Percentiles rank a stretch among this genome's conserved stretches.
These are phyloP conservation scores for Colletotrichum brevisporum DNA, from an alignment of 2,329 filamentous ascomycete species.

Conservation along the genomic window DNA sequence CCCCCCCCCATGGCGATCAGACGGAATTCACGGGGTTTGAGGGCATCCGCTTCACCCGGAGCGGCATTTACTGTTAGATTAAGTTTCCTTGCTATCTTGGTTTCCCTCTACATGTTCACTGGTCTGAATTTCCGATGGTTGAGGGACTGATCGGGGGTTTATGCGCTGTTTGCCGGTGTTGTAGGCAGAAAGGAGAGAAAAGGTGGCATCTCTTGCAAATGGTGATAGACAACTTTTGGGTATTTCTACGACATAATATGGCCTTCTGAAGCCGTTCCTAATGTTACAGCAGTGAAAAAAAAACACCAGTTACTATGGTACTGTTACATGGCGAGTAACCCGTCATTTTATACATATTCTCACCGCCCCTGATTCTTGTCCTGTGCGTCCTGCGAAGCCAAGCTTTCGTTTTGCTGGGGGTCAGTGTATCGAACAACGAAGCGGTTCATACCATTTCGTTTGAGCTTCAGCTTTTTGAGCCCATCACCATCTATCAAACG, in stretches of 20 bases:
- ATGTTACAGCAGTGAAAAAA: no score
- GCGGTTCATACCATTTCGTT: slow-evolving; percentile 48
- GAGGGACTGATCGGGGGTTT: no score
- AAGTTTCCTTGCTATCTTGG: no score
- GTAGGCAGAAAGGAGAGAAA: no score
- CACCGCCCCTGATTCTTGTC: not conserved
- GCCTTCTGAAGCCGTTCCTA: no score
- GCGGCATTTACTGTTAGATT: slow-evolving; percentile 6
- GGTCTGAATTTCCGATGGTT: no score
- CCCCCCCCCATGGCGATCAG: not conserved
- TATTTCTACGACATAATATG: no score
- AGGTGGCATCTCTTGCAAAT: no score
- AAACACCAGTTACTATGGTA: not conserved
- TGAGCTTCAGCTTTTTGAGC: slow-evolving; percentile 49
- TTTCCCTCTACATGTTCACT: no score
- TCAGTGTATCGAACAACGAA: slow-evolving; percentile 44
- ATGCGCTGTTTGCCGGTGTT: no score
- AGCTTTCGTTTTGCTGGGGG: slow-evolving; percentile 22
- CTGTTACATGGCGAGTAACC: not conserved
- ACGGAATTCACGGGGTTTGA: not conserved
- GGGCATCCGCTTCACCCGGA: not conserved
- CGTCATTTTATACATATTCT: not conserved
- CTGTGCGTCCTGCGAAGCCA: not conserved
- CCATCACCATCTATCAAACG: slow-evolving; percentile 53
- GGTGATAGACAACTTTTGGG: no score